phyloP scores from a whole-genome alignment of 495 filamentous ascomycete species.

The Podospora pseudocomata region DNA sequence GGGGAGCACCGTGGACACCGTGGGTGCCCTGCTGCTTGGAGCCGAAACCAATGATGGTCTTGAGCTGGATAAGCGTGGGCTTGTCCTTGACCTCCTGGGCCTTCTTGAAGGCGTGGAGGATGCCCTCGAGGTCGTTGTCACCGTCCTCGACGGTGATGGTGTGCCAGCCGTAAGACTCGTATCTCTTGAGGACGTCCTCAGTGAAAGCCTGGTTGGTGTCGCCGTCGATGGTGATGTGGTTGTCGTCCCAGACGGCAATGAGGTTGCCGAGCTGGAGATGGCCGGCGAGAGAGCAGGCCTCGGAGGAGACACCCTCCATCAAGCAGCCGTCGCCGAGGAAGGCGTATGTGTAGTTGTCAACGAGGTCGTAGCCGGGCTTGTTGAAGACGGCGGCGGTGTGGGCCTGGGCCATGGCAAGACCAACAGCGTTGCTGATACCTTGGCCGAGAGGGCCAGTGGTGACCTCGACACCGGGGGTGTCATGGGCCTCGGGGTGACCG shows the following conservation, averaged over 20 bases:
- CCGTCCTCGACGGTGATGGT: constrained; percentile 80
- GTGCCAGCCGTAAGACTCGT: constrained; percentile 98
- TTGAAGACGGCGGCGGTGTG: constrained; percentile 91
- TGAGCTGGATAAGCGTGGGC: constrained; percentile 94
- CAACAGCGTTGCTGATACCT: constrained; percentile 91
- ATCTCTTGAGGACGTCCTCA: constrained; percentile 92
- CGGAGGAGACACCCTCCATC: constrained; percentile 95
- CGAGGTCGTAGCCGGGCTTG: constrained; percentile 87
- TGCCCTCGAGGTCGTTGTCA: constrained; percentile 82
- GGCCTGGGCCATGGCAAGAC: constrained; percentile 92
- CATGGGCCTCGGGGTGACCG: constrained; percentile 94
- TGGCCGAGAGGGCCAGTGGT: constrained; percentile 96
- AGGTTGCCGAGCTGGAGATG: constrained; percentile 97
- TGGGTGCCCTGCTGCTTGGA: constrained; percentile 90
- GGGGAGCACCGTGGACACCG: constrained; percentile 90
- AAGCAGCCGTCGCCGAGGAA: constrained; percentile 99
- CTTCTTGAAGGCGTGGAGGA: constrained; percentile 83
- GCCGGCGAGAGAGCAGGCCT: constrained; percentile 88
- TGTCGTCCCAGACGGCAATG: constrained; percentile 96
- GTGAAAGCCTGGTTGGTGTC: constrained; percentile 95
- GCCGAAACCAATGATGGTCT: constrained; percentile 96
- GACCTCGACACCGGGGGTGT: constrained; percentile 95
- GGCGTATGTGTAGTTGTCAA: constrained; percentile 93
- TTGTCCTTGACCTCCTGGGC: constrained; percentile 88
- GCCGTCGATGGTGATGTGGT: constrained; percentile 90